A percentile compares a stretch with the other conserved stretches of the same genome.
These are phyloP conservation scores for Cyclotella distinguenda DNA, from an alignment of 108 stramenopile species.

Conservation along the genomic window DNA sequence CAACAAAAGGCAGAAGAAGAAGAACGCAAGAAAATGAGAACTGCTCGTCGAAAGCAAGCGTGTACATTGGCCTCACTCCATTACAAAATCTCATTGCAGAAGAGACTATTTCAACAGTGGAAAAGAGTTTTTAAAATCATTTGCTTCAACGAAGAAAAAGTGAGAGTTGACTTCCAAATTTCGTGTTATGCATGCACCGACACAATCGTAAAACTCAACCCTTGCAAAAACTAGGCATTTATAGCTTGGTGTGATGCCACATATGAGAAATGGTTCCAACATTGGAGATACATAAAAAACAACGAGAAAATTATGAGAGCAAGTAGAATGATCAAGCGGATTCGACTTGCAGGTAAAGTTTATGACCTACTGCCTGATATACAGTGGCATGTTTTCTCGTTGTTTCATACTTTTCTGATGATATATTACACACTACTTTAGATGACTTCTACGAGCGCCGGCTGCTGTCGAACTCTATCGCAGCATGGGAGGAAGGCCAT, in stretches of 20 bases:
- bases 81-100: constrained; percentile 19
- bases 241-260: constrained; percentile 16
- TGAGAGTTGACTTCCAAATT: not conserved
- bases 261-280: constrained; percentile 19
- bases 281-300: constrained; percentile 16
- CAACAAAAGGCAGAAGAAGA: constrained; percentile 15
- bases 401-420: not conserved
- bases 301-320: constrained; percentile 5
- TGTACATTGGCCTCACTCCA: constrained; percentile 30
- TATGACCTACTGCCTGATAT: too few species aligned
- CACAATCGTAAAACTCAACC: not conserved
- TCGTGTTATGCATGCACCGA: not conserved
- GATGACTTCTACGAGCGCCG: constrained; percentile 29
- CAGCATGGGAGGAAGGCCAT: constrained; percentile 21
- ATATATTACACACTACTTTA: not conserved
- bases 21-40: constrained; percentile 18
- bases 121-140: constrained; percentile 18
- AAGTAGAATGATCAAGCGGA: constrained; percentile 9
- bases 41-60: constrained; percentile 11
- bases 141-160: constrained; percentile 30
- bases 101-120: constrained; percentile 24
- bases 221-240: not conserved
- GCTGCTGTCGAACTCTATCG: constrained; percentile 31
- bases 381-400: too few species aligned
- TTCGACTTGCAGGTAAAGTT: constrained; percentile 24